Conservation (phyloP, 768 basidiomycete genomes). For the Panellus pusillus region DNA sequence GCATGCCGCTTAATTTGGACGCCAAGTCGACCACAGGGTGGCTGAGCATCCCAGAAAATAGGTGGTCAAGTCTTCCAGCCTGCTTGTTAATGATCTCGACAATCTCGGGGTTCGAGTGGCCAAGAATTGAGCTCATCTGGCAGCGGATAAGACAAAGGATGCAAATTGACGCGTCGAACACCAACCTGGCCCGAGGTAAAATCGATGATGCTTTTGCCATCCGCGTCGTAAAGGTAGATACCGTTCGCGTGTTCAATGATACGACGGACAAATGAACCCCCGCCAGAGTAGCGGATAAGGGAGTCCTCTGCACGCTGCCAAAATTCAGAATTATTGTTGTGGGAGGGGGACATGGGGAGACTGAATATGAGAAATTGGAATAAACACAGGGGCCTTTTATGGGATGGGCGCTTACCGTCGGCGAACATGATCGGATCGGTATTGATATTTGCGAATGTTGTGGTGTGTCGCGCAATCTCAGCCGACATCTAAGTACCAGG, state of each 20-base stretch:
- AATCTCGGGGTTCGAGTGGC: constrained; percentile 23
- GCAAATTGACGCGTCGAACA: not conserved
- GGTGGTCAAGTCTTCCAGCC: constrained; percentile 18
- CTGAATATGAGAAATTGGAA: not conserved
- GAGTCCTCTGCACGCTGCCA: constrained; percentile 20
- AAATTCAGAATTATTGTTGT: constrained; percentile 15
- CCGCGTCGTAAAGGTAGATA: constrained; percentile 22
- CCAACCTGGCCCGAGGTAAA: constrained; percentile 23
- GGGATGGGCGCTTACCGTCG: not conserved
- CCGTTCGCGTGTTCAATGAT: constrained; percentile 23
- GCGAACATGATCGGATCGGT: not conserved
- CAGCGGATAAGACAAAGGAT: not conserved
- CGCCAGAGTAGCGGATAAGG: constrained; percentile 23
- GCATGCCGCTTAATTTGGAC: constrained; percentile 13
- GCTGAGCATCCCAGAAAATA: constrained; percentile 23
- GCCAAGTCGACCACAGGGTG: constrained; percentile 21
- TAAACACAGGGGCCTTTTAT: constrained; percentile 15
- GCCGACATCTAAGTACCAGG: not conserved
- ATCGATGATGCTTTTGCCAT: constrained; percentile 20
- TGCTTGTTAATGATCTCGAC: constrained; percentile 16
- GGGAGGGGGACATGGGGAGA: constrained; percentile 1
- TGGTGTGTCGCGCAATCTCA: not conserved
- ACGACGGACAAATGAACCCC: constrained; percentile 17
- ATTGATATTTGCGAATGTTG: not conserved
- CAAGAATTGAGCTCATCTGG: constrained; percentile 24